Evolutionary conservation across 495 filamentous ascomycete species (phyloP).

Genomic region (Rhypophila decipiens): DNA sequence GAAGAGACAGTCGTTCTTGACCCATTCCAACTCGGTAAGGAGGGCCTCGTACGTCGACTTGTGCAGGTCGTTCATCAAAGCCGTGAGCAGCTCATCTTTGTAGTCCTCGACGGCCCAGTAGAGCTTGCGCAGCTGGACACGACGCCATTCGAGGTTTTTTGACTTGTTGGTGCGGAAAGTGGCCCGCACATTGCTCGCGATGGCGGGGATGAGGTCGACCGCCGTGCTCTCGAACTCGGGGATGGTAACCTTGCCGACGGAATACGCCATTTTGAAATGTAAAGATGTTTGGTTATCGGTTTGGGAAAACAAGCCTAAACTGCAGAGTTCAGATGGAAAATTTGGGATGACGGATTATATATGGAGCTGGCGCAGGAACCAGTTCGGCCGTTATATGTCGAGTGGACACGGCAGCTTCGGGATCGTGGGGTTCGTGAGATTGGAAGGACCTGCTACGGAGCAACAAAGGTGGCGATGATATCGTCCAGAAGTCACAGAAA

Average conservation of each 20-base stretch:
- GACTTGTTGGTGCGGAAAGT: conserved; percentile 75
- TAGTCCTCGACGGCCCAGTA: conserved; percentile 88
- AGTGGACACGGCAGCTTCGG: no score
- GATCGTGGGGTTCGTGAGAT: no score
- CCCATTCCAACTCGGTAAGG: conserved; percentile 65
- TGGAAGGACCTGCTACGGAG: no score
- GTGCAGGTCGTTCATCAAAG: conserved; percentile 65
- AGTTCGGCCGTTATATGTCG: no score
- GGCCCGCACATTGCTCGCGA: conserved; percentile 49
- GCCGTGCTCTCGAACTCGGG: conserved; percentile 59
- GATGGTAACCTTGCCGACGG: conserved; percentile 40
- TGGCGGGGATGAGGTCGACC: conserved; percentile 56
- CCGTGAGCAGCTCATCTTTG: conserved; percentile 58
- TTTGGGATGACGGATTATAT: no score
- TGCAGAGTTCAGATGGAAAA: no score
- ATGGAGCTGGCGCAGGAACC: no score
- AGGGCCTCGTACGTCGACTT: conserved; percentile 65
- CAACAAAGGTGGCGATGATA: no score
- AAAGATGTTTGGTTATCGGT: no score
- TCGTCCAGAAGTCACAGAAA: no score
- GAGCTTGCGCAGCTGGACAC: conserved; percentile 80
- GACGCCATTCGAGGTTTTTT: conserved; percentile 70
- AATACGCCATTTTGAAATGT: no score
- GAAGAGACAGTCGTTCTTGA: conserved; percentile 72
- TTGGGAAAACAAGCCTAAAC: no score